phyloP scores from a whole-genome alignment of 768 basidiomycete genomes.

The Hydnum rufescens region DNA sequence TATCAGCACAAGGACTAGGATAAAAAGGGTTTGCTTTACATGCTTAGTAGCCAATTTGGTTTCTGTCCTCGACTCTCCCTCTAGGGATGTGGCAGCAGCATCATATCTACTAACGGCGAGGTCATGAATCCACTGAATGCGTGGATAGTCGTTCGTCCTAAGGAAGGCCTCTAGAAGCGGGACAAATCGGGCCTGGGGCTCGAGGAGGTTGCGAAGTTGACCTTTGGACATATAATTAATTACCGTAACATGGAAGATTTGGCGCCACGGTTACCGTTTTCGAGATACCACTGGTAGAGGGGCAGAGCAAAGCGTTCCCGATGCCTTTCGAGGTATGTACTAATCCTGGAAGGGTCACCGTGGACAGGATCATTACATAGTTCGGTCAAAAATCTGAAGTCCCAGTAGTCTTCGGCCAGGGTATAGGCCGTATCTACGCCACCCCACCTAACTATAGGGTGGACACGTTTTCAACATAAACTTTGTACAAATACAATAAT shows the following conservation, averaged over 20 bases:
- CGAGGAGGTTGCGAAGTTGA: constrained; percentile 64
- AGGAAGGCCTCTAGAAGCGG: constrained; percentile 59
- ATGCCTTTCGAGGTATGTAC: constrained; percentile 43
- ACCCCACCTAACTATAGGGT: constrained; percentile 37
- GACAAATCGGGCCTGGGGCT: constrained; percentile 43
- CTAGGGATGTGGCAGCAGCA: constrained; percentile 41
- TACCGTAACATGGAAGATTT: not conserved
- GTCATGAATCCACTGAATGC: constrained; percentile 78
- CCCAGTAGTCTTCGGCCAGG: constrained; percentile 71
- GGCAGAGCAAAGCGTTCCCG: constrained; percentile 63
- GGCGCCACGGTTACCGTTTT: constrained; percentile 39
- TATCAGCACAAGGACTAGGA: not conserved
- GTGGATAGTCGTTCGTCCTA: constrained; percentile 31
- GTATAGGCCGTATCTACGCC: constrained; percentile 51
- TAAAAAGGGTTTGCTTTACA: constrained; percentile 25
- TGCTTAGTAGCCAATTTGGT: constrained; percentile 51
- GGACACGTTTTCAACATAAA: not conserved
- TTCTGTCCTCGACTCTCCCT: constrained; percentile 38
- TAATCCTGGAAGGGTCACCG: constrained; percentile 40
- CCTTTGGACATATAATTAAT: constrained; percentile 23
- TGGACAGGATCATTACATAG: constrained; percentile 49
- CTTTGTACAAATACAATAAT: not conserved
- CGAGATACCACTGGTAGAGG: constrained; percentile 84
- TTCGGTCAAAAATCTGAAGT: constrained; percentile 69
- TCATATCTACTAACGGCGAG: constrained; percentile 44